These are phyloP conservation scores for Edaphochlamys debaryana DNA, from an alignment of 139 green algal genomes.

Conservation along the genomic window DNA sequence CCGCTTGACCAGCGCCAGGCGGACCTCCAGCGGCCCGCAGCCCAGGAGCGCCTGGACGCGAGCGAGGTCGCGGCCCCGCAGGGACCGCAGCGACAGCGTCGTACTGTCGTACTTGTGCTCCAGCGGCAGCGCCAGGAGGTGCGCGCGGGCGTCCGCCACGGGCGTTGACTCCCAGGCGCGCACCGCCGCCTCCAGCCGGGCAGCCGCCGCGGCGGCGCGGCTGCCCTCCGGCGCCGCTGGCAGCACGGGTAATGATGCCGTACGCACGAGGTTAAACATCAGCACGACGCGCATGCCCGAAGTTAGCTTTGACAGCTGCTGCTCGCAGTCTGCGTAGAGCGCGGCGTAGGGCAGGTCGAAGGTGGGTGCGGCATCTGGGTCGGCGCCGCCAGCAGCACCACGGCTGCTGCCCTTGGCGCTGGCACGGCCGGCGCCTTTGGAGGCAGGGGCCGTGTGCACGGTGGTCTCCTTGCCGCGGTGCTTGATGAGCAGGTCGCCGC, in stretches of 20 bases:
- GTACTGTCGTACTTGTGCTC: conserved; percentile 10
- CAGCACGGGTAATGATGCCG: too few relatives aligned
- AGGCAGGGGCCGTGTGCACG: not conserved
- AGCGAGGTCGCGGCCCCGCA: not conserved
- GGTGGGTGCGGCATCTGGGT: not conserved
- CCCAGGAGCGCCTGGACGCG: not conserved
- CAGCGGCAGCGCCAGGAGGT: not conserved
- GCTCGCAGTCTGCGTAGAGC: conserved; percentile 41
- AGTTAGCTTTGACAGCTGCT: conserved; percentile 23
- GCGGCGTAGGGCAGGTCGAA: conserved; percentile 20
- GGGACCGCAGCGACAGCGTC: not conserved
- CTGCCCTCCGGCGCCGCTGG: not conserved
- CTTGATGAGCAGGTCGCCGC: not conserved
- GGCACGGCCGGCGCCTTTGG: too few relatives aligned
- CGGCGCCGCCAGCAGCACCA: not conserved
- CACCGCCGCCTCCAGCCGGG: not conserved
- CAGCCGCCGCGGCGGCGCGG: not conserved
- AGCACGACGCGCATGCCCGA: conserved; percentile 29
- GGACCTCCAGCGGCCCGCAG: conserved; percentile 4
- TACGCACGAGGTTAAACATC: conserved; percentile 6
- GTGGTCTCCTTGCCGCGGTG: not conserved
- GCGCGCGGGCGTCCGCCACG: not conserved
- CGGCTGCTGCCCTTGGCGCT: too few relatives aligned
- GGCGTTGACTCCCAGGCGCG: not conserved
- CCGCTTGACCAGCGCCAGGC: conserved; percentile 24